phyloP scores from a whole-genome alignment of 129 eudicot species.

The Glebionis coronaria region DNA sequence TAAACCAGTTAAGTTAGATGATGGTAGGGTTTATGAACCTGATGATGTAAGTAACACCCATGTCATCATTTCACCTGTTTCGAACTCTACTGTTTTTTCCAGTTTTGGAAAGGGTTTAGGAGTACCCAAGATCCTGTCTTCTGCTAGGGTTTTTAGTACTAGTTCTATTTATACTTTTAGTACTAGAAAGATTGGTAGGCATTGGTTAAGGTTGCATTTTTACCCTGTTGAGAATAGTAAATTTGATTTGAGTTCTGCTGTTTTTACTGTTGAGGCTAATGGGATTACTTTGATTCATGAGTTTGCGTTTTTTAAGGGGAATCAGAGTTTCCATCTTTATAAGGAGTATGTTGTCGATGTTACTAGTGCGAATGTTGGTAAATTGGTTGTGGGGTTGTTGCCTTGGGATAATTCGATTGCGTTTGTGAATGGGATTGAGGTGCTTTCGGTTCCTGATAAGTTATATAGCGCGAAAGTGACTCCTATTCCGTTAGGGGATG shows the following conservation, averaged over 20 bases:
- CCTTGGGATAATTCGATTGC: slow-evolving; percentile 47
- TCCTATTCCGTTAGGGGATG: slow-evolving; percentile 40
- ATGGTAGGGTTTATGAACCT: slow-evolving; percentile 50
- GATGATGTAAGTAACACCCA: slow-evolving; percentile 36
- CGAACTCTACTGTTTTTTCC: slow-evolving; percentile 31
- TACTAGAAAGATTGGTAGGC: slow-evolving; percentile 40
- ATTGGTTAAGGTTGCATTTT: slow-evolving; percentile 50
- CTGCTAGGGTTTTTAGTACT: slow-evolving; percentile 47
- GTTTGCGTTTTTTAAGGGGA: slow-evolving; percentile 42
- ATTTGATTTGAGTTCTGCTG: slow-evolving; percentile 42
- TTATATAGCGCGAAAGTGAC: slow-evolving; percentile 30
- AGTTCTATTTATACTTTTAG: slow-evolving; percentile 34
- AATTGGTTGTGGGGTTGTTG: slow-evolving; percentile 37
- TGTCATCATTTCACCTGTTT: slow-evolving; percentile 30
- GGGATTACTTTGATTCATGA: slow-evolving; percentile 50
- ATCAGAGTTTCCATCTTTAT: slow-evolving; percentile 22
- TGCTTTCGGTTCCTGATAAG: slow-evolving; percentile 39
- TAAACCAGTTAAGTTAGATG: slow-evolving; percentile 33
- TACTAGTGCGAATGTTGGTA: slow-evolving; percentile 27
- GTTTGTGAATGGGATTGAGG: slow-evolving; percentile 44
- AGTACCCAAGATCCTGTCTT: slow-evolving; percentile 32
- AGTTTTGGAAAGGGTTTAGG: slow-evolving; percentile 21
- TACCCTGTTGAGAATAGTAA: slow-evolving; percentile 40
- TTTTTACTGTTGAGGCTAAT: slow-evolving; percentile 51
- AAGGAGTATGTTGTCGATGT: slow-evolving; percentile 49